Base-by-base conservation (phyloP, 805 yeast genomes). In the Barnettozyma salicaria region DNA sequence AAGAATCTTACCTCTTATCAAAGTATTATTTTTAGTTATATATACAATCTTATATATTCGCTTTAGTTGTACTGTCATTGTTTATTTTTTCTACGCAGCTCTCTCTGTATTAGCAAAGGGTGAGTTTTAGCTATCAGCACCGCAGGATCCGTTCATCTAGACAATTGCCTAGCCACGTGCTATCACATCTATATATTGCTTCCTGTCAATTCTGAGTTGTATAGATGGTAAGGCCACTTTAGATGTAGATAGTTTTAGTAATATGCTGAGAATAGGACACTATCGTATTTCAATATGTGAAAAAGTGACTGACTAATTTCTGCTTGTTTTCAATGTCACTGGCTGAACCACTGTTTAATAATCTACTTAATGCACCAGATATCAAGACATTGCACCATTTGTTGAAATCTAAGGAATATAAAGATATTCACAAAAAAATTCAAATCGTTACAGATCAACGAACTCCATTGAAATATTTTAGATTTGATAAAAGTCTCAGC, bases 381-480 rank as follows among this genome's bases (percentile, higher is more conserved):
- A 12, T 12, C 11, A 9, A 12, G 25, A 22, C 12, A 22, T 22
- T 9, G 25, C 12, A 22, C 25, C 25, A 22, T 22, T n/a, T 12
- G 9, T 12, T 22, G 25, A 22, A 22, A 12, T 22, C 34, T 13
- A 22, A 22, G 26, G 20, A 22, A 13, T 21, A 16, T 10, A 9
- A 14, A 6, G 11, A 8, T 2, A 20, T 7, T 27, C 9, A 14
- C 30, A 26, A n/a, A 21, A 27, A 25, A 5, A 19, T 35, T 8
- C 23, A 40, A 23, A 32, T 41, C n/a, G 29, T 41, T 9, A 33
- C 43, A 18, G 40, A 40, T 32, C 43, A 40, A 31, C 32, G 30
- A 14, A 34, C 33, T 10, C 39, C 38, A 16, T 18, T 37, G 12
- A 37, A 34, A 10, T 33, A 30, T 22, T 40, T 40, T 23, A 36